A percentile compares a stretch with the other conserved stretches of the same genome.
Conservation (phyloP, 1,139 yeast species). For the Protomyces inundatus region DNA sequence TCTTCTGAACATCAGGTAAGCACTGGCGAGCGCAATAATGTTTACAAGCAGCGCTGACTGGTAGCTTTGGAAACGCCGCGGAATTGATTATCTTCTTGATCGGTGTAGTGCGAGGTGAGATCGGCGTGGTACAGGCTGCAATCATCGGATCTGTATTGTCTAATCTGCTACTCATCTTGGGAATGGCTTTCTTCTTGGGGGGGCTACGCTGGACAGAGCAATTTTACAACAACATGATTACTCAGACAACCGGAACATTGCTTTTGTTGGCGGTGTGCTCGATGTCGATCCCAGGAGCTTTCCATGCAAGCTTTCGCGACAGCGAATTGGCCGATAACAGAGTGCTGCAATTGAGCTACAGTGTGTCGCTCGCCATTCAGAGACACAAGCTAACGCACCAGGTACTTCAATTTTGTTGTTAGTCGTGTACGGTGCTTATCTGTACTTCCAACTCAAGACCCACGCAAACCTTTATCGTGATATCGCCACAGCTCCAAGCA, state of each 20-base stretch:
- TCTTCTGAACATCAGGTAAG: constrained; percentile 67
- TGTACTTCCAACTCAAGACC: constrained; percentile 81
- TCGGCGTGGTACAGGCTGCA: constrained; percentile 87
- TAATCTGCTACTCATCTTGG: constrained; percentile 78
- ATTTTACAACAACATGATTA: constrained; percentile 88
- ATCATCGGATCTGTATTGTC: constrained; percentile 93
- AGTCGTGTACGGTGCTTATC: constrained; percentile 68
- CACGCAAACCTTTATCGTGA: constrained; percentile 52
- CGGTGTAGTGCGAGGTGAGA: constrained; percentile 78
- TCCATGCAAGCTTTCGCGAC: constrained; percentile 65
- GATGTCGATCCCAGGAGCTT: constrained; percentile 88
- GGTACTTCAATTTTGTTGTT: constrained; percentile 49
- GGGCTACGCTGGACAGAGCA: constrained; percentile 84
- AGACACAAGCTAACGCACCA: background rate
- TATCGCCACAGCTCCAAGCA: constrained; percentile 6
- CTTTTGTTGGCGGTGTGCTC: constrained; percentile 89
- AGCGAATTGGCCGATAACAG: constrained; percentile 41
- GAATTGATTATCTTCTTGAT: constrained; percentile 90
- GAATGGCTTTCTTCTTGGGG: constrained; percentile 93
- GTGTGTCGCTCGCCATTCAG: background rate
- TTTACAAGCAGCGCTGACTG: background rate
- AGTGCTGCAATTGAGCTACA: constrained; percentile 69
- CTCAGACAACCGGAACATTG: constrained; percentile 92
- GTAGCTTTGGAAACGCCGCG: constrained; percentile 81
- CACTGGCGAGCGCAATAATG: background rate